A percentile compares a stretch with the other conserved stretches of the same genome.
These are phyloP conservation scores for Aspergillus asperescens DNA, from an alignment of 495 filamentous ascomycete genomes.

Conservation along the genomic window DNA sequence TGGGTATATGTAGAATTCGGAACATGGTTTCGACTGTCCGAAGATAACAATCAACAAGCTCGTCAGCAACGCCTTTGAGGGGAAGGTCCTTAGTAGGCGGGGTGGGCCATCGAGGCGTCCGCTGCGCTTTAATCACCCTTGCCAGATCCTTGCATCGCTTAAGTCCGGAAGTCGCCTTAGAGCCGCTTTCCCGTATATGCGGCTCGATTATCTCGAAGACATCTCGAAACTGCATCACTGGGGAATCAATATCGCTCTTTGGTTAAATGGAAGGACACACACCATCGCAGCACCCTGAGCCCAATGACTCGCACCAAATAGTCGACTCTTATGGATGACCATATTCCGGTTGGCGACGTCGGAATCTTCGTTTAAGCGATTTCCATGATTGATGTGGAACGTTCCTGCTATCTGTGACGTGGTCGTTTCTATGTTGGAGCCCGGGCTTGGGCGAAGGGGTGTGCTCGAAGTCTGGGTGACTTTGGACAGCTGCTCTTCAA, in stretches of 20 bases:
- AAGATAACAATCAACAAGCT: conserved; percentile 36
- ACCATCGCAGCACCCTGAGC: conserved; percentile 42
- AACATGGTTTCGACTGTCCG: conserved; percentile 43
- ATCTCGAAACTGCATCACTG: conserved; percentile 30
- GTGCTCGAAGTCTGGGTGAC: not conserved
- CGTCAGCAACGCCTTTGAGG: conserved; percentile 38
- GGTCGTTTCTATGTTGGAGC: conserved; percentile 26
- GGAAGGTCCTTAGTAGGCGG: conserved; percentile 36
- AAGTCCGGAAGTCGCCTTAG: conserved; percentile 27
- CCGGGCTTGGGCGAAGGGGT: conserved; percentile 14
- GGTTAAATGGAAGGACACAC: conserved; percentile 19
- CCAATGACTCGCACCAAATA: conserved; percentile 56
- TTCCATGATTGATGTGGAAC: conserved; percentile 29
- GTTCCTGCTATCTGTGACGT: conserved; percentile 23
- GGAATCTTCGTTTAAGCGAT: conserved; percentile 11
- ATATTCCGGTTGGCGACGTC: conserved; percentile 32
- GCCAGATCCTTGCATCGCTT: conserved; percentile 45
- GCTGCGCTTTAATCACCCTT: conserved; percentile 41
- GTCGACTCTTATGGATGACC: conserved; percentile 44
- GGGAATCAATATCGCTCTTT: not conserved
- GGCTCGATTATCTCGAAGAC: conserved; percentile 38
- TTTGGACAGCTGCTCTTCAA: conserved; percentile 43
- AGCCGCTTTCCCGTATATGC: conserved; percentile 35
- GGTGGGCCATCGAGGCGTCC: conserved; percentile 40
- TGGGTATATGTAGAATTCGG: conserved; percentile 54